Evolutionary conservation across 352 stramenopile species (phyloP).

Genomic region (Achlya hypogyna): DNA sequence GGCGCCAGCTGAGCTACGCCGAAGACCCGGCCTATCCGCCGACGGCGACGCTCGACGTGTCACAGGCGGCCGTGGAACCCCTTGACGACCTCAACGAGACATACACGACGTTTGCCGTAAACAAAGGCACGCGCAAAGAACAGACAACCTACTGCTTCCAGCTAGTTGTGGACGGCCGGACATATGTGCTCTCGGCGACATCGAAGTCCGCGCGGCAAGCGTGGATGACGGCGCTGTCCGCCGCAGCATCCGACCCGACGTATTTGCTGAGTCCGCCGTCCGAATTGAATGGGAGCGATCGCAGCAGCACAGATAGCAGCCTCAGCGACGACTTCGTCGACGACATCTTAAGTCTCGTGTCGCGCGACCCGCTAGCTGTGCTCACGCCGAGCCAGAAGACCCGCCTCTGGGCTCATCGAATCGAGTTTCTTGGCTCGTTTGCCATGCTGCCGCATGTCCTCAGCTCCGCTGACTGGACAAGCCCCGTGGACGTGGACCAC

Average conservation of each 20-base stretch:
- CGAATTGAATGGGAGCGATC: background rate
- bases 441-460: background rate
- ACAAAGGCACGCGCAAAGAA: constrained; percentile 70
- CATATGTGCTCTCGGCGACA: background rate
- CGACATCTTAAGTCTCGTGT: background rate
- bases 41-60: too few species aligned
- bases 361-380: background rate
- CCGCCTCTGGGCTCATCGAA: background rate
- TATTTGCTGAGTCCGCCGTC: background rate
- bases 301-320: background rate
- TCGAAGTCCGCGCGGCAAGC: background rate
- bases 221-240: background rate
- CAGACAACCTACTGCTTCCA: constrained; percentile 81
- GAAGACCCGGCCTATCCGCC: background rate
- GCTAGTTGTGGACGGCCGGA: too few species aligned
- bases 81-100: constrained; percentile 81
- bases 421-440: background rate
- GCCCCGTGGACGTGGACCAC: too few species aligned
- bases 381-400: background rate
- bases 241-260: background rate
- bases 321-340: background rate
- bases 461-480: background rate
- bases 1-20: background rate
- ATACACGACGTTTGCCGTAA: constrained; percentile 70
- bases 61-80: constrained; percentile 50